Base-by-base conservation (phyloP, 2,329 filamentous ascomycete species). In the Thielaviopsis punctulata region DNA sequence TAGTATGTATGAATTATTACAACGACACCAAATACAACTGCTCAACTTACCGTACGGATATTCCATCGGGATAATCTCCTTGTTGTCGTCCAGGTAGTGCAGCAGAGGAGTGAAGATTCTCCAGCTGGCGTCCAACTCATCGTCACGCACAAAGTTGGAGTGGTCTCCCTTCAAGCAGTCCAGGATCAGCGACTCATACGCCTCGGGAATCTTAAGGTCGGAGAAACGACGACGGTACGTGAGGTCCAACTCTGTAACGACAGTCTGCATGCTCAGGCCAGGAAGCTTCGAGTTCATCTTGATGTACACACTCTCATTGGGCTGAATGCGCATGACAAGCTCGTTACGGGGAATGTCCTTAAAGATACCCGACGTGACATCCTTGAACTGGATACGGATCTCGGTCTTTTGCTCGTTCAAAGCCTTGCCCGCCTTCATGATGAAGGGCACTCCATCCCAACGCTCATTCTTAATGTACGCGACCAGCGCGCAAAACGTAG, bases 231-330 rank as follows among this genome's bases (percentile, higher is more conserved):
- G 83, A 65, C 93, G 82, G 76, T 98, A 98, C 58, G 93, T 98
- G 60, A 98, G 79, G 65, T 98, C 92, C 56, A 98, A 84, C 73
- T 98, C 92, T 56, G 92, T 98, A 61, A 95, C 86, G 39, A 96
- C 92, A 12, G 92, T 98, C 76, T 98, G 92, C 89, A 96, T 98
- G 74, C 88, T 96, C 62, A 98, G 75, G 62, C 92, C 92, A 19
- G 92, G 93, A 55, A 98, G 76, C 77, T 98, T 98, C 25, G 90
- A 96, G 82, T 98, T 98, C 92, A 98, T 98, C 81, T 98, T 98
- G 69, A 96, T 94, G 73, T 98, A 98, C 60, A 98, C 89, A 65
- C 86, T 94, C 77, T 98, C 92, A 73, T 98, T 98, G 62, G 92
- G 92, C 74, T 98, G 92, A 59, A 98, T 94, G 60, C 92, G 89